A percentile compares a stretch with the other conserved stretches of the same genome.
Evolutionary conservation across 176 grass and related monocot genomes (phyloP).

Genomic region (Oryza punctata): DNA sequence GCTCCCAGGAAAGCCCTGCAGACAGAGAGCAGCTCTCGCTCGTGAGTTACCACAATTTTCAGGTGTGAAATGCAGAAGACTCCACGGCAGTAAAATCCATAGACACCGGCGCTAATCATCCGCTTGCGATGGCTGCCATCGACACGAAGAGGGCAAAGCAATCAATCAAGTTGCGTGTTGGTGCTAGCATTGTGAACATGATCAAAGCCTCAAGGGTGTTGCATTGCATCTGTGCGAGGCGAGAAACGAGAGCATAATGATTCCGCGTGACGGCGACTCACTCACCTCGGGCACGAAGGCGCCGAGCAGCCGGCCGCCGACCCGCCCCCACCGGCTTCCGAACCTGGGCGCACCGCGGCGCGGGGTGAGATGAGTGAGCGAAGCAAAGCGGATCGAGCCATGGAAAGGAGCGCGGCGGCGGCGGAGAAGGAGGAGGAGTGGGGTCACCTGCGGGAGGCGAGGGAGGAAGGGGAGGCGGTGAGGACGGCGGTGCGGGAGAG

Average conservation of each 20-base stretch:
- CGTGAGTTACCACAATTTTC: not conserved
- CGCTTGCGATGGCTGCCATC: not conserved
- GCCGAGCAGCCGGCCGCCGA: slow-evolving; percentile 69
- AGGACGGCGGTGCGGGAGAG: slow-evolving; percentile 81
- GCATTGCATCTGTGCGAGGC: not conserved
- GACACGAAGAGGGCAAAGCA: not conserved
- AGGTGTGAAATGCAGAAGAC: not conserved
- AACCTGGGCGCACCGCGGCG: slow-evolving; percentile 40
- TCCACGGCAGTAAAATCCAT: not conserved
- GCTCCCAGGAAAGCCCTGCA: slow-evolving; percentile 83
- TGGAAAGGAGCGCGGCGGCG: not conserved
- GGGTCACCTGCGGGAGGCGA: slow-evolving; percentile 55
- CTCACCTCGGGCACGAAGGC: slow-evolving; percentile 90
- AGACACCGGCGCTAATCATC: not conserved
- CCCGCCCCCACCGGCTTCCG: slow-evolving; percentile 65
- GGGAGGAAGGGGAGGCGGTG: slow-evolving; percentile 72
- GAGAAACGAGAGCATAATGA: not conserved
- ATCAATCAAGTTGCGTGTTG: not conserved
- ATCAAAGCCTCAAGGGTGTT: not conserved
- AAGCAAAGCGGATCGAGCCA: not conserved
- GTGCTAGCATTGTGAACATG: not conserved
- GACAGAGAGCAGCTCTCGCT: slow-evolving; percentile 1
- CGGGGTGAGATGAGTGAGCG: not conserved
- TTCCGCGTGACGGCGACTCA: not conserved
- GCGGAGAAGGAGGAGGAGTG: not conserved